Evolutionary conservation across 768 basidiomycete species (phyloP).

Genomic region (Calocera viscosa): DNA sequence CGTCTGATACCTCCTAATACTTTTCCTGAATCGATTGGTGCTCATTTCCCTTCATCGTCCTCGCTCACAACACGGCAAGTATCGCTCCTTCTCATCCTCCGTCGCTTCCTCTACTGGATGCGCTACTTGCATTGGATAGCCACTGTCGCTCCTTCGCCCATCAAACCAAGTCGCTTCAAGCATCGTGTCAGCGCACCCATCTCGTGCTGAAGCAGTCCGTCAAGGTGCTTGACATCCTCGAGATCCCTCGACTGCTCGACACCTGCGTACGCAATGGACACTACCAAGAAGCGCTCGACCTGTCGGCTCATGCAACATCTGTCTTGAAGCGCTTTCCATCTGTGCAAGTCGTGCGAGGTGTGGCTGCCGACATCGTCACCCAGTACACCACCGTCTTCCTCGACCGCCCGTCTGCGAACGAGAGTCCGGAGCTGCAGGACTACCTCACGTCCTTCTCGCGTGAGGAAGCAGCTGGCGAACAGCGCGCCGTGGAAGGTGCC

Average conservation of each 20-base stretch:
- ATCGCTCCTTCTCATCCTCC: conserved; percentile 63
- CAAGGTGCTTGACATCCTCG: conserved; percentile 81
- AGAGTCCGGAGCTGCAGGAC: not conserved
- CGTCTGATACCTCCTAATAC: no score
- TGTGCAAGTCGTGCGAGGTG: conserved; percentile 39
- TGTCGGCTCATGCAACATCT: conserved; percentile 56
- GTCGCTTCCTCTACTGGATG: conserved; percentile 50
- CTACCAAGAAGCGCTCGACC: conserved; percentile 81
- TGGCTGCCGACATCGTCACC: conserved; percentile 61
- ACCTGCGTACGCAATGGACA: conserved; percentile 87
- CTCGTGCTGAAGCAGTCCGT: conserved; percentile 90
- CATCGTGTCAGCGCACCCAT: conserved; percentile 59
- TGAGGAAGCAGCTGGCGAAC: conserved; percentile 11
- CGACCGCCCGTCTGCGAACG: conserved; percentile 28
- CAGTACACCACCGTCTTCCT: conserved; percentile 86
- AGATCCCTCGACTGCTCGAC: conserved; percentile 80
- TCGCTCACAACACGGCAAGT: no score
- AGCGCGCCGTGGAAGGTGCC: conserved; percentile 16
- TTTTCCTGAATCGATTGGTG: no score
- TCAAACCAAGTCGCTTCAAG: conserved; percentile 53
- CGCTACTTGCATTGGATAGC: conserved; percentile 63
- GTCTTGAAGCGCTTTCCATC: conserved; percentile 35
- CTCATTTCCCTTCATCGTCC: no score
- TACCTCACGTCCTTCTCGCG: conserved; percentile 26
- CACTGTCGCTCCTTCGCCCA: conserved; percentile 59